Percentiles rank a stretch among this genome's conserved stretches.
Conservation (phyloP, 164 flowering plant species). For the Brasenia schreberi region DNA sequence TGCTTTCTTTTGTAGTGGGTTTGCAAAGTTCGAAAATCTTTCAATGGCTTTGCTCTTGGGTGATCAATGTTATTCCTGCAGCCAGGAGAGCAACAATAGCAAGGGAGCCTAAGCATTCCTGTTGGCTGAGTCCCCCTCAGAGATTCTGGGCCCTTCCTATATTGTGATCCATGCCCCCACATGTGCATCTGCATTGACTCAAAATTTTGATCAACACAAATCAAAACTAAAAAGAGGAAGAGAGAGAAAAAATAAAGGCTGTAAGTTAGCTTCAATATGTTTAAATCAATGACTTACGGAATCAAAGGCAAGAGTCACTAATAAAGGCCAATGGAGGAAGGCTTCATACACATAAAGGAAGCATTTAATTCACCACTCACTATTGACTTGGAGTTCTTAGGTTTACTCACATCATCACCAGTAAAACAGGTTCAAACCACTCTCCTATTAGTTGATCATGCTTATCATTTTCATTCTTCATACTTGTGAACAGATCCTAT, state of each 20-base stretch:
- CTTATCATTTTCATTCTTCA: too few relatives aligned
- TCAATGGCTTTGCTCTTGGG: constrained; percentile 57
- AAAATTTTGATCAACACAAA: not conserved
- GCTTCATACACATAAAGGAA: too few relatives aligned
- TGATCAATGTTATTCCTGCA: constrained; percentile 63
- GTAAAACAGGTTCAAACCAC: too few relatives aligned
- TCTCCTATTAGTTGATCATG: too few relatives aligned
- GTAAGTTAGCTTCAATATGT: not conserved
- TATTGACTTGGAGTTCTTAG: too few relatives aligned
- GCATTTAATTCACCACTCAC: too few relatives aligned
- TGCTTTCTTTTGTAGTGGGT: constrained; percentile 77
- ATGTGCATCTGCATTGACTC: constrained; percentile 38
- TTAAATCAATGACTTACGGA: too few relatives aligned
- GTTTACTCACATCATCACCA: too few relatives aligned
- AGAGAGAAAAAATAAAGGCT: not conserved
- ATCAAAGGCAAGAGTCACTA: too few relatives aligned
- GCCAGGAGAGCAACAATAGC: constrained; percentile 60
- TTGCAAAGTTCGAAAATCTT: constrained; percentile 64
- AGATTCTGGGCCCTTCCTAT: constrained; percentile 43
- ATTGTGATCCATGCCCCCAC: constrained; percentile 78
- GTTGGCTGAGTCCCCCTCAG: constrained; percentile 38
- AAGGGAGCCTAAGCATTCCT: constrained; percentile 43
- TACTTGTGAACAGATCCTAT: too few relatives aligned
- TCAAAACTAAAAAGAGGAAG: not conserved
- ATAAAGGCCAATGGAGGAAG: too few relatives aligned